Evolutionary conservation across 257 asterid genomes (phyloP), one percentile per base, ranked within the genome.

Genomic region (Solanum sejunctum): DNA sequence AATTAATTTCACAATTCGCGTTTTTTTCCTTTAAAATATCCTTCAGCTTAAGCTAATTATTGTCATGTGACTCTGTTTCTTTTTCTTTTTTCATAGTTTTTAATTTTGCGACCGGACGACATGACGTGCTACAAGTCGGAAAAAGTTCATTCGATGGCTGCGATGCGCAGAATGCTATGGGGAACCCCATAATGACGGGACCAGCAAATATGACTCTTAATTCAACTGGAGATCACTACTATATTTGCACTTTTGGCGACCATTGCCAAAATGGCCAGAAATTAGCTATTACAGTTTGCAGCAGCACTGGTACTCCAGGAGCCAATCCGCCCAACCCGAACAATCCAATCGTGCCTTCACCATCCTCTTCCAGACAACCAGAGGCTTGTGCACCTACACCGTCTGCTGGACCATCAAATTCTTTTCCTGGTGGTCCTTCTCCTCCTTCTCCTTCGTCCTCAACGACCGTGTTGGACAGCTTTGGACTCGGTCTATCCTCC

Each of bases 351-450:
- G 55, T 71, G 1, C 80, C 26, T 13, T 23, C 82, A 36, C 83
- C 85, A 28, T 28, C 78, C 43, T 63, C 56, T 69, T 81, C 79
- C 3, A 63, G 83, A 56, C 85, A 82, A 41, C 88, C 90, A 8
- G 86, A 84, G 12, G 87, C 86, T 13, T 85, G 89, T 84, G 84
- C 88, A 7, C 90, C 89, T 1, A 82, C 88, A 10, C 84, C 84
- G 1, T 8, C 43, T 45, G 71, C 23, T 45, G 73, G 73, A 41
- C 51, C 73, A 16, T 32, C 84, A 7, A 15, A 58, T 32, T 81
- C 81, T 39, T 20, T 4, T 23, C 82, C 67, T 12, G 82, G 58
- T 2, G 86, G 57, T 23, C 36, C 52, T 16, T 20, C 23, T 51
- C 21, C 84, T 36, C 18, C 79, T 47, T 5, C 60, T 0, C 5